Base-by-base conservation (phyloP, 495 filamentous ascomycete genomes). In the Podospora conica region DNA sequence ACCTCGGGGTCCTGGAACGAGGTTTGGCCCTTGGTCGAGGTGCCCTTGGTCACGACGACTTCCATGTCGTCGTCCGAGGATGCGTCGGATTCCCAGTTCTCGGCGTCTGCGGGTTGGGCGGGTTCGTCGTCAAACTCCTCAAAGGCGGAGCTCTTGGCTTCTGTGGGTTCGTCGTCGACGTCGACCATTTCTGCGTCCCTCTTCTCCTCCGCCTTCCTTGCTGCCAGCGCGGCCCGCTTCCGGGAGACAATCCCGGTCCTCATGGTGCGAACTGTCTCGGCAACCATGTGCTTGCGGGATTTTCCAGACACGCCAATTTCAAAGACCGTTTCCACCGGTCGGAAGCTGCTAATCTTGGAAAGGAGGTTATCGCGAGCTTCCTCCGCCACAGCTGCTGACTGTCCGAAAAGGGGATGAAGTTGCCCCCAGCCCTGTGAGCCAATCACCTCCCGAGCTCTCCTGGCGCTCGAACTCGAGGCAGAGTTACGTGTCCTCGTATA, bases 251-350 rank as follows among this genome's bases (percentile, higher is more conserved):
- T 82, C 81, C 87, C 81, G 79, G 85, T 76, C 75, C 89, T 79
- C 58, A 87, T 77, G 18, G 80, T 83, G 64, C 89, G 88, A 82
- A 97, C 91, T 23, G 96, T 82, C 56, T 96, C 90, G 9, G 90
- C 90, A 10, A 92, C 85, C 71, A 90, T 91, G 64, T 79, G 84
- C 56, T 84, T 82, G 24, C 83, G 83, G 4, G 77, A 76, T 65
- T 82, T 84, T 18, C 89, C 86, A 65, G 86, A 82, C 64, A 88
- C 87, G 3, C 92, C 90, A 66, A 96, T 87, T 74, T 99, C 95
- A 71, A 99, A 98, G 23, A 99, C 88, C 0, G 95, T 97, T 72
- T 99, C 96, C 59, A 87, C 83, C 1, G 95, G 95, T 70, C 92
- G 84, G 79, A 93, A 97, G 2, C 87, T 87, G 69, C 91, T 91